These are phyloP conservation scores for Candida parachauliodes DNA, from an alignment of 805 yeast genomes.

Conservation along the genomic window DNA sequence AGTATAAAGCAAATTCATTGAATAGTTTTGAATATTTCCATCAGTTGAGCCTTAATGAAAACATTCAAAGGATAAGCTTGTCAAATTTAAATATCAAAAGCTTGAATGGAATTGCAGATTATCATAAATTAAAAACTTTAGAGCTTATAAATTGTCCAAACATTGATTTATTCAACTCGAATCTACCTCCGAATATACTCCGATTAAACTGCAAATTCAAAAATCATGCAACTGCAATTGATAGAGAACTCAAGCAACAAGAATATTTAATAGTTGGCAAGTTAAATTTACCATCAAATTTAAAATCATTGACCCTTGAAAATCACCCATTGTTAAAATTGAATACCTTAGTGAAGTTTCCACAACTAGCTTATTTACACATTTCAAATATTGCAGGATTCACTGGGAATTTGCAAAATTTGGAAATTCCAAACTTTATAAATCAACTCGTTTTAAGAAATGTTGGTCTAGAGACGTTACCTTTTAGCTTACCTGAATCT, in stretches of 20 bases:
- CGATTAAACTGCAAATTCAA: neutral
- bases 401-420: neutral
- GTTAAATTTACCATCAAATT: conserved; percentile 1
- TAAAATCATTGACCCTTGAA: conserved; percentile 1
- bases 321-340: conserved; percentile 5
- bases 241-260: neutral
- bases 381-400: conserved; percentile 8
- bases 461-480: neutral
- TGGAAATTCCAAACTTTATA: conserved; percentile 2
- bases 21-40: neutral
- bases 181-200: conserved; percentile 2
- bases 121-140: neutral
- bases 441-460: conserved; percentile 1
- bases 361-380: neutral
- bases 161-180: conserved; percentile 3
- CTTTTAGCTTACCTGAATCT: conserved; percentile 1
- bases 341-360: neutral
- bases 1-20: conserved; percentile 2
- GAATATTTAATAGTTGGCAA: neutral
- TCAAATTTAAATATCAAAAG: conserved; percentile 1
- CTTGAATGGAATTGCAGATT: conserved; percentile 1
- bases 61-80: neutral
- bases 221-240: neutral
- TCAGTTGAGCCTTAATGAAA: conserved; percentile 1
- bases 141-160: conserved; percentile 5